A percentile compares a stretch with the other conserved stretches of the same genome.
These are phyloP conservation scores for Keithomyces neogunnii DNA, from an alignment of 2,329 filamentous ascomycete species.

Conservation along the genomic window DNA sequence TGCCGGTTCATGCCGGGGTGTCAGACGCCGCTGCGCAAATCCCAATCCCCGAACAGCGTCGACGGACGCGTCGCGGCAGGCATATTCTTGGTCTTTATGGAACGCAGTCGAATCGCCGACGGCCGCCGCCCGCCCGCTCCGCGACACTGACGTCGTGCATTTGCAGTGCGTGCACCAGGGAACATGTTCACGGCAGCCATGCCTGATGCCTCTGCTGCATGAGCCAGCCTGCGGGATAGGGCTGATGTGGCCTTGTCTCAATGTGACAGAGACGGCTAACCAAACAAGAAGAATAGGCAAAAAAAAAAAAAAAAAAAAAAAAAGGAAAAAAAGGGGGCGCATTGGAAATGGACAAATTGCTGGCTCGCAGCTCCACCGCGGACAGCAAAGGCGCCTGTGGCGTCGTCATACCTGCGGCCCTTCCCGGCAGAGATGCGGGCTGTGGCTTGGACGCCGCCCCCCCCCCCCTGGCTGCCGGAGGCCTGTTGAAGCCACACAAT, in stretches of 20 bases:
- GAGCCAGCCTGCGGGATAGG: neutral
- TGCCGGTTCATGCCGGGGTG: too few species aligned
- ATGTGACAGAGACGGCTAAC: too few species aligned
- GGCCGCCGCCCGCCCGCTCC: neutral
- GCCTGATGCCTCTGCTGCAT: neutral
- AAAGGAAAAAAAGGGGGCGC: too few species aligned
- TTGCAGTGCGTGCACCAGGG: neutral
- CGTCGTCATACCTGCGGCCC: neutral
- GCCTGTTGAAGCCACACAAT: too few species aligned
- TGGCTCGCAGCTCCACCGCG: too few species aligned
- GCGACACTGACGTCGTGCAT: neutral
- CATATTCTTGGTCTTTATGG: neutral
- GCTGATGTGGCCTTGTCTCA: neutral
- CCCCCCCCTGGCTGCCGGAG: too few species aligned
- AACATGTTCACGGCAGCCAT: neutral
- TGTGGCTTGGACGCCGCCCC: too few species aligned
- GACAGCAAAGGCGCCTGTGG: neutral
- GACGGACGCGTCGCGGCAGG: neutral
- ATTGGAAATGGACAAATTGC: too few species aligned
- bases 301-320: too few species aligned
- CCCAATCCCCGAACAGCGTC: too few species aligned
- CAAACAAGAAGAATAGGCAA: too few species aligned
- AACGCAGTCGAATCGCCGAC: neutral
- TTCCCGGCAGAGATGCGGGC: neutral
- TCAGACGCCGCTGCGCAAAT: too few species aligned